Evolutionary conservation across 306 rosid genomes (phyloP).

Genomic region (Hippophae gyantsensis): DNA sequence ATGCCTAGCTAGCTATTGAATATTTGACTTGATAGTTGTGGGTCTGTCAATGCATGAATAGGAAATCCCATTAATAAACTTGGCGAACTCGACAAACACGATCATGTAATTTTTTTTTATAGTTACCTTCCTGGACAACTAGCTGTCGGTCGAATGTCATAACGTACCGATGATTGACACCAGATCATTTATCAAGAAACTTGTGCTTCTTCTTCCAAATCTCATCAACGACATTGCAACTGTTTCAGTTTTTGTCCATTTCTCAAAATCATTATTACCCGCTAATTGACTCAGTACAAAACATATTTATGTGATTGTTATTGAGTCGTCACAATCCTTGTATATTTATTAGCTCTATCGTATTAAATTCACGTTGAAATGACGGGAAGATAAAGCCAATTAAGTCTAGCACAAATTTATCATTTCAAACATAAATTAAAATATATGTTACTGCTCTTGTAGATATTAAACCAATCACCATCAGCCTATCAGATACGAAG

Average conservation of each 20-base stretch:
- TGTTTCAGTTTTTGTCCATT: conserved; percentile 17
- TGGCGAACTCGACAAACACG: too few species aligned
- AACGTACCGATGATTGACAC: too few species aligned
- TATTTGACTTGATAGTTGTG: not conserved
- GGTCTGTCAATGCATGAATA: conserved; percentile 2
- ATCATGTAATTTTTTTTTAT: too few species aligned
- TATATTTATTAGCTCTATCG: conserved; percentile 24
- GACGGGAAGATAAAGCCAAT: conserved; percentile 49
- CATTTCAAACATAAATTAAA: conserved; percentile 44
- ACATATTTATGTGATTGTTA: not conserved
- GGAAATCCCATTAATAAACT: too few species aligned
- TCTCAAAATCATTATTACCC: conserved; percentile 17
- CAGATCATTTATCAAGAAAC: not conserved
- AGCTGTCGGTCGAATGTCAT: too few species aligned
- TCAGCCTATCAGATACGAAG: conserved; percentile 30
- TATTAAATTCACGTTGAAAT: conserved; percentile 21
- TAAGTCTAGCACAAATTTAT: conserved; percentile 26
- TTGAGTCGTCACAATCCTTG: conserved; percentile 5
- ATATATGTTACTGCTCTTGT: conserved; percentile 13
- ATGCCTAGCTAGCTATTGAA: not conserved
- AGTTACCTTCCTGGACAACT: too few species aligned
- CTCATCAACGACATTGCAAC: not conserved
- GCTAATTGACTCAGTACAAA: conserved; percentile 6
- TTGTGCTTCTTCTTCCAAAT: not conserved
- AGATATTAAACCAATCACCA: conserved; percentile 43